Percentiles rank a stretch among this genome's conserved stretches.
These are phyloP conservation scores for Chrysoporthe deuterocubensis DNA, from an alignment of 2,329 filamentous ascomycete species.

Conservation along the genomic window DNA sequence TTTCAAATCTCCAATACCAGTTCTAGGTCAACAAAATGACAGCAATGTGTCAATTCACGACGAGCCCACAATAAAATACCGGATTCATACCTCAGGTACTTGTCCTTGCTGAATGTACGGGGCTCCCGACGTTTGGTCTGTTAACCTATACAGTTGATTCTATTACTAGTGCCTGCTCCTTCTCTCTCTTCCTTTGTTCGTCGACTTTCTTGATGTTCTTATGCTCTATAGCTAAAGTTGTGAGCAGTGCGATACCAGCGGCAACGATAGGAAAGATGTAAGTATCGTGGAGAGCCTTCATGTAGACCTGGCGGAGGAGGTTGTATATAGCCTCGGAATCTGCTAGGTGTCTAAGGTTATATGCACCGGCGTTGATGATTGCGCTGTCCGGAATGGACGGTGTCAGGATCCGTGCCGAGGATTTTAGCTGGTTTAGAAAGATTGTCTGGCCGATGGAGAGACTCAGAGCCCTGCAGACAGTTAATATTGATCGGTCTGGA, in stretches of 20 bases:
- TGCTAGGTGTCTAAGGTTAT: background rate
- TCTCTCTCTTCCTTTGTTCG: background rate
- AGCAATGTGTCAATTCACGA: no score
- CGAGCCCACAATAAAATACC: no score
- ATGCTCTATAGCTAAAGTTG: background rate
- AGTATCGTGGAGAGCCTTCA: background rate
- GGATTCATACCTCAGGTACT: no score
- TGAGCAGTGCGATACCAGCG: background rate
- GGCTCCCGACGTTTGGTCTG: no score
- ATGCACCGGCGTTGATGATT: conserved; percentile 2
- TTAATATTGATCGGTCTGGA: background rate
- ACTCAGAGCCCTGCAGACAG: background rate
- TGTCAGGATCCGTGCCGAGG: background rate
- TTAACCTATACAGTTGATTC: no score
- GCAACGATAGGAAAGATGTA: background rate
- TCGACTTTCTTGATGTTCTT: conserved; percentile 5
- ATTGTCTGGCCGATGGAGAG: conserved; percentile 5
- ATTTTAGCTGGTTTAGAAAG: background rate
- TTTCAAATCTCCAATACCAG: no score
- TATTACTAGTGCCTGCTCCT: no score
- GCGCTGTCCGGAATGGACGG: conserved; percentile 1
- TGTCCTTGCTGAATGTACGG: no score
- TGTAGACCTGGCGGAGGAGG: conserved; percentile 5
- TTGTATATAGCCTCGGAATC: background rate
- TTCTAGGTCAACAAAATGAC: no score